These are phyloP conservation scores for Psilocybe sp. DNA, from an alignment of 768 basidiomycete species.

Conservation along the genomic window DNA sequence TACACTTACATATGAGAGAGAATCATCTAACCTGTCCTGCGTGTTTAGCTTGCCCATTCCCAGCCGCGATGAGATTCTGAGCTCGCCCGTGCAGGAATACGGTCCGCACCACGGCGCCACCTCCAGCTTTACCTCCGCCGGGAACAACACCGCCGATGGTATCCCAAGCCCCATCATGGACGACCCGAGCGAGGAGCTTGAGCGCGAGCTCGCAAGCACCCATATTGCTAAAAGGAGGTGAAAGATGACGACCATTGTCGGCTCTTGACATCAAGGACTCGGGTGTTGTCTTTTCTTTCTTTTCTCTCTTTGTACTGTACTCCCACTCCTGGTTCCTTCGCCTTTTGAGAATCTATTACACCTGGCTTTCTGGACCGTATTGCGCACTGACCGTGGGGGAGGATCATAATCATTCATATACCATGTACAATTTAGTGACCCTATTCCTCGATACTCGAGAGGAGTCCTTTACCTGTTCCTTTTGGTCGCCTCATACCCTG, in stretches of 20 bases:
- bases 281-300: background rate
- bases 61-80: slow-evolving; percentile 76
- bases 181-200: slow-evolving; percentile 81
- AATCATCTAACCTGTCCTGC: background rate
- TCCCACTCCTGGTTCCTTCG: too few relatives aligned
- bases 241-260: slow-evolving; percentile 6
- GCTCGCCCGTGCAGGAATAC: slow-evolving; percentile 69
- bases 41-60: slow-evolving; percentile 70
- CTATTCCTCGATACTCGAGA: too few relatives aligned
- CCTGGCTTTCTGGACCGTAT: too few relatives aligned
- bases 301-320: background rate
- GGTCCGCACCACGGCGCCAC: slow-evolving; percentile 63
- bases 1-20: background rate
- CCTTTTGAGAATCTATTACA: too few relatives aligned
- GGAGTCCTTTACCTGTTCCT: too few relatives aligned
- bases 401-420: too few relatives aligned
- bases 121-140: slow-evolving; percentile 57
- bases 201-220: slow-evolving; percentile 79
- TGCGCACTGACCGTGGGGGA: too few relatives aligned
- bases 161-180: slow-evolving; percentile 76
- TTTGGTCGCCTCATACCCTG: too few relatives aligned
- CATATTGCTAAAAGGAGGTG: slow-evolving; percentile 41
- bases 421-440: too few relatives aligned
- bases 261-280: background rate
- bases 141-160: slow-evolving; percentile 25